phyloP scores from a whole-genome alignment of 257 asterid species.

The Nicotiana attenuata region DNA sequence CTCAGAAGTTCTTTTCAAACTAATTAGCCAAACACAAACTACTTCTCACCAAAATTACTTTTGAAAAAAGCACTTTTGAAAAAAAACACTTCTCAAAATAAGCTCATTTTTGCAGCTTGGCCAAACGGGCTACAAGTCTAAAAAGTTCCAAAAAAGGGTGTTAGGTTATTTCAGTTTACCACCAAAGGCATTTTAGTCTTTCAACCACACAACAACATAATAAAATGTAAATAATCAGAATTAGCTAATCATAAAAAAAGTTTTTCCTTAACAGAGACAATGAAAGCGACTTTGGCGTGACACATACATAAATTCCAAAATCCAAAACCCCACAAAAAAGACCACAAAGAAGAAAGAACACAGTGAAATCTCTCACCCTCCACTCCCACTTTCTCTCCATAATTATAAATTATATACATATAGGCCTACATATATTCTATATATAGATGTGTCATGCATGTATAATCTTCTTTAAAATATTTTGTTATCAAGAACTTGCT shows the following conservation, averaged over 20 bases:
- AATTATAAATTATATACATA: not conserved
- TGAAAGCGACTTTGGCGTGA: conserved; percentile 43
- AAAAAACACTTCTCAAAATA: too few relatives aligned
- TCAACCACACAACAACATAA: conserved; percentile 2
- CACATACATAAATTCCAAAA: conserved; percentile 20
- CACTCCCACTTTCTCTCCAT: not conserved
- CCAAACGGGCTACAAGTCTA: too few relatives aligned
- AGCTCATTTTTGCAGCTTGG: too few relatives aligned
- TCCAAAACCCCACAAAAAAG: not conserved
- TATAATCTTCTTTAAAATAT: not conserved
- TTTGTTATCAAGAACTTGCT: not conserved
- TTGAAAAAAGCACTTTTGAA: too few relatives aligned
- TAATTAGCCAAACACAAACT: too few relatives aligned
- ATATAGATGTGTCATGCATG: not conserved
- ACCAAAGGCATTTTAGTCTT: conserved; percentile 20
- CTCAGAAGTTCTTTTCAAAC: too few relatives aligned
- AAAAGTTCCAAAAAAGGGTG: not conserved
- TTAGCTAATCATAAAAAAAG: conserved; percentile 9
- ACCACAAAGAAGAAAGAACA: not conserved
- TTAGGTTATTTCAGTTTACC: not conserved
- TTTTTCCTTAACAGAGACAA: conserved; percentile 38
- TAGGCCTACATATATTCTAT: not conserved
- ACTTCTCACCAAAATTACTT: too few relatives aligned
- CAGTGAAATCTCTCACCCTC: not conserved
- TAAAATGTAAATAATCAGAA: conserved; percentile 11